Evolutionary conservation across 768 basidiomycete species (phyloP), one percentile per base, ranked within the genome.

Genomic region (Boletus eberwhitei): DNA sequence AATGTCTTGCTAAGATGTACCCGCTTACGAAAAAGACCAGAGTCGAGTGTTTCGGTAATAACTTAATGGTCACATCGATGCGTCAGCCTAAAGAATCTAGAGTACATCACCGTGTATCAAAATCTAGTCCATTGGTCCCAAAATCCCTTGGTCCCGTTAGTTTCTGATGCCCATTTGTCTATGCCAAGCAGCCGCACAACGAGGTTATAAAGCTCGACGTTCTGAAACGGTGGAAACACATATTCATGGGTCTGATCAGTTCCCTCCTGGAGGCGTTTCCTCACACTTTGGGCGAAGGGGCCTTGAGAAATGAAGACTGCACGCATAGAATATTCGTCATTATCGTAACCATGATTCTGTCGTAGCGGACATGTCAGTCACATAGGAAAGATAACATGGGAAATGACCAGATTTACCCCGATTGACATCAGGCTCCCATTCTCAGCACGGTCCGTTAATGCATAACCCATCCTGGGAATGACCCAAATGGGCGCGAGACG

Each of bases 271-370:
- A 44, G 16, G 11, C 24, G 54, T n/a, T 43, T 44, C 31, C 31
- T 61, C 47, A 53, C 47, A 9, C 40, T 36, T 19, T 58, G 67
- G 9, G 87, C 82, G 70, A 93, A 93, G 0, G 93, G 92, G 0
- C 93, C 91, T 65, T 90, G 87, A 14, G 91, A 90, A 55, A 94
- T 83, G 71, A 96, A 95, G 70, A 92, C 84, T 2, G 93, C 90
- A 50, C 84, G 84, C 93, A 95, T 95, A 6, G 84, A 76, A 13
- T 74, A 62, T 48, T 84, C 84, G 19, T 79, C 70, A 58, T 93
- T 91, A 66, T 94, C 92, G 64, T 93, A 96, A 5, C 94, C 93
- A 64, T 95, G 93, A 59, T 84, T 92, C 87, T 90, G 59, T 35
- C 48, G 39, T 36, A 38, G 47, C 7, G 21, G 11, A 19, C 53